phyloP scores from a whole-genome alignment of 164 flowering plant species.

The Piper betle region DNA sequence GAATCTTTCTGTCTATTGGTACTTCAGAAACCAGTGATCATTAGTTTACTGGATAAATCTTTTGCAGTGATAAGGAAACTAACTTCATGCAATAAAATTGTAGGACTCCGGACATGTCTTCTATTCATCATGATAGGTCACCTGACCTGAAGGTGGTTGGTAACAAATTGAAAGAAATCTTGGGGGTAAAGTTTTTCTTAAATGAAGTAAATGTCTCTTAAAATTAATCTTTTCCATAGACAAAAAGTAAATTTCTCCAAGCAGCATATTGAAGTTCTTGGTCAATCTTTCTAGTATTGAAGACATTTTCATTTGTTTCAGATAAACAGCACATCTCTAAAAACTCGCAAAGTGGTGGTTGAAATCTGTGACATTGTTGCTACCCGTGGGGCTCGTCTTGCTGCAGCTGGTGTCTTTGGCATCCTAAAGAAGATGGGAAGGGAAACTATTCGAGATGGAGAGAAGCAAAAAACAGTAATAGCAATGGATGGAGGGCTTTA shows the following conservation, averaged over 20 bases:
- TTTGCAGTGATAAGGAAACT: background rate
- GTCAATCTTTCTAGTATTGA: background rate
- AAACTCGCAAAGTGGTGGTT: slow-evolving; percentile 59
- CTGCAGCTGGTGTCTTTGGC: slow-evolving; percentile 89
- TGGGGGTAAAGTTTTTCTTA: slow-evolving; percentile 43
- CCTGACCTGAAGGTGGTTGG: slow-evolving; percentile 76
- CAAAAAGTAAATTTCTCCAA: background rate
- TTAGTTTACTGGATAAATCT: background rate
- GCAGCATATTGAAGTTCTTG: background rate
- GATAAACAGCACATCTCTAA: slow-evolving; percentile 68
- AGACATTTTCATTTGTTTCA: slow-evolving; percentile 10
- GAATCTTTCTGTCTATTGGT: background rate
- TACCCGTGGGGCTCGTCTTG: slow-evolving; percentile 74
- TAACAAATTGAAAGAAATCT: slow-evolving; percentile 58
- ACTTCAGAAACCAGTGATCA: background rate
- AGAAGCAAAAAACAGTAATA: slow-evolving; percentile 50
- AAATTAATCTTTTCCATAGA: background rate
- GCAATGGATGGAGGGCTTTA: slow-evolving; percentile 83
- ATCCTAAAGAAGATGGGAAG: slow-evolving; percentile 79
- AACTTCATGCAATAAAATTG: slow-evolving; percentile 3
- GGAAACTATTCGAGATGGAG: slow-evolving; percentile 43
- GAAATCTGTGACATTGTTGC: slow-evolving; percentile 75
- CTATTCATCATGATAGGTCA: slow-evolving; percentile 92
- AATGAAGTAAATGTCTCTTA: background rate
- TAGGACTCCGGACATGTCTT: slow-evolving; percentile 97